Evolutionary conservation across 192 early-diverging fungal species (phyloP).

Genomic region (Backusella circina): DNA sequence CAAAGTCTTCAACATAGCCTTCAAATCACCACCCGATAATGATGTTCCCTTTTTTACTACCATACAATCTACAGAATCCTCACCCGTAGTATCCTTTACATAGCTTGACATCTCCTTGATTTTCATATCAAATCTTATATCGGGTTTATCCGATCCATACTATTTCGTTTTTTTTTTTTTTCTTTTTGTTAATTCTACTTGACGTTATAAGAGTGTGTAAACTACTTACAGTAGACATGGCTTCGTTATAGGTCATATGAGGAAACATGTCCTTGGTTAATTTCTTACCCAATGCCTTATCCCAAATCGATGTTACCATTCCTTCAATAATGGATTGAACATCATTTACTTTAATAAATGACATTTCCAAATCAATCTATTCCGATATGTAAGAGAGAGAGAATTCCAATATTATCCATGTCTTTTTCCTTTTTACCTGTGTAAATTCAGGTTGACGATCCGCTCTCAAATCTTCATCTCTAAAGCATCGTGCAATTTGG

Average conservation of each 20-base stretch:
- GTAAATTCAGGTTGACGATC: constrained; percentile 96
- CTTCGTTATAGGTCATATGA: constrained; percentile 76
- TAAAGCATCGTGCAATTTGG: constrained; percentile 89
- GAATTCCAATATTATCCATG: background rate
- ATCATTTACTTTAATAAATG: constrained; percentile 70
- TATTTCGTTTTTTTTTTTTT: constrained; percentile 3
- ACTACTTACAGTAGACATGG: constrained; percentile 58
- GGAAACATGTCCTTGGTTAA: constrained; percentile 55
- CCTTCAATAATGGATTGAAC: constrained; percentile 74
- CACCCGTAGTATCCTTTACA: constrained; percentile 22
- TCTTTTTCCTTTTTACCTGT: constrained; percentile 51
- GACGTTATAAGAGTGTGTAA: too few relatives aligned
- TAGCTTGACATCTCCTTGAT: constrained; percentile 35
- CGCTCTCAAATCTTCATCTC: constrained; percentile 83
- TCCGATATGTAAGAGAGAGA: background rate
- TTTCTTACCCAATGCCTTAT: constrained; percentile 46
- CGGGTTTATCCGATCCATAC: constrained; percentile 92
- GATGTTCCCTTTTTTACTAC: constrained; percentile 42
- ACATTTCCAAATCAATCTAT: constrained; percentile 89
- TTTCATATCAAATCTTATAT: constrained; percentile 77
- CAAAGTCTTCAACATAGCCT: constrained; percentile 7
- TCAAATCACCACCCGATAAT: constrained; percentile 33
- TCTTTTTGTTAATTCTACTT: background rate
- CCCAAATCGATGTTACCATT: constrained; percentile 66
- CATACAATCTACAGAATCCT: constrained; percentile 46